phyloP scores from a whole-genome alignment of 768 basidiomycete species.

The Mycena vitilis region DNA sequence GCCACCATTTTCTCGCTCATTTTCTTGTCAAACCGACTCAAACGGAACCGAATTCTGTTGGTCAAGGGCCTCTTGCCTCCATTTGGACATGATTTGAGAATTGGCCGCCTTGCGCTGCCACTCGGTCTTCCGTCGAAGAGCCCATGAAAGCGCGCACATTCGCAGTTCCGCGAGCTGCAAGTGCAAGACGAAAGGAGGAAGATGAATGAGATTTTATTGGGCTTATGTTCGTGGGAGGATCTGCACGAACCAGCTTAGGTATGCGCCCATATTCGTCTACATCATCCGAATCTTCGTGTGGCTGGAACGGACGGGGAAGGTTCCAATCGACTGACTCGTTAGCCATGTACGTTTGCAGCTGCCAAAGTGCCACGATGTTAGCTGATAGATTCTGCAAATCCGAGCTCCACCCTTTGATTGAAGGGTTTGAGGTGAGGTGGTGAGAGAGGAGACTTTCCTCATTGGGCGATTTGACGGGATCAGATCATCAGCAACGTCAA shows the following conservation, averaged over 20 bases:
- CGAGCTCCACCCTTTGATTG: too few relatives aligned
- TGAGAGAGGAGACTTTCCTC: too few relatives aligned
- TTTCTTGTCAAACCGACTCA: too few relatives aligned
- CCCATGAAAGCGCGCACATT: constrained; percentile 32
- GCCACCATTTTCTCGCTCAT: constrained; percentile 16
- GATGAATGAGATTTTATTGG: neutral
- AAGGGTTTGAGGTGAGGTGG: too few relatives aligned
- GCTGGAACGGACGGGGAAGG: neutral
- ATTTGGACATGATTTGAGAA: constrained; percentile 18
- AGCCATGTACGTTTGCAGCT: too few relatives aligned
- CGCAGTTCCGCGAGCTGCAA: constrained; percentile 17
- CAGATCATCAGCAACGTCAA: too few relatives aligned
- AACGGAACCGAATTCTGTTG: neutral
- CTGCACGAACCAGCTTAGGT: too few relatives aligned
- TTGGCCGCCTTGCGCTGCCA: constrained; percentile 27
- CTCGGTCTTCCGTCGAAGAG: constrained; percentile 29
- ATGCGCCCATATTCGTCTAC: neutral
- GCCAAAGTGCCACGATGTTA: too few relatives aligned
- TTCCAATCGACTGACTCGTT: neutral
- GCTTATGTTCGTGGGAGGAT: too few relatives aligned
- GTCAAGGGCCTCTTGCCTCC: constrained; percentile 27
- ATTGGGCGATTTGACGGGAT: too few relatives aligned
- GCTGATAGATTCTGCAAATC: too few relatives aligned
- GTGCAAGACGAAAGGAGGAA: neutral
- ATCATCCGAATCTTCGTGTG: neutral